phyloP scores from a whole-genome alignment of 2,329 filamentous ascomycete species.

The Biscogniauxia marginata region DNA sequence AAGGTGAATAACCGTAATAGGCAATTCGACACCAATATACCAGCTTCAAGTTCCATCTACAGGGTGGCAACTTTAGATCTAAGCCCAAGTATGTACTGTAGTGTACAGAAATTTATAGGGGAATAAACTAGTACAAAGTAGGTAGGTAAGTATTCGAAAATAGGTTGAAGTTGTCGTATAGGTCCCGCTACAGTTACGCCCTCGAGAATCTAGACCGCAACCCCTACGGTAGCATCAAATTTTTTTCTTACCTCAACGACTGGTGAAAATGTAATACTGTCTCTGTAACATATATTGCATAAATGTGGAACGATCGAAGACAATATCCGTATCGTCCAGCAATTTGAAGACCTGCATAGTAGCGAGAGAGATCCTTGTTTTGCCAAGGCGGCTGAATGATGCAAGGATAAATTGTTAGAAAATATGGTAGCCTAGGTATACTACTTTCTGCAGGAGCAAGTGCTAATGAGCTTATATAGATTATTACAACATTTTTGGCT shows the following conservation, averaged over 20 bases:
- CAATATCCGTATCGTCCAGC: background rate
- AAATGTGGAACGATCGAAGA: background rate
- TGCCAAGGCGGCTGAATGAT: slow-evolving; percentile 31
- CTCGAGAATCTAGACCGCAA: background rate
- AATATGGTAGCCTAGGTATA: slow-evolving; percentile 14
- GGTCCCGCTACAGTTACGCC: background rate
- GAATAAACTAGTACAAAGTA: too few relatives aligned
- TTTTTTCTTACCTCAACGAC: background rate
- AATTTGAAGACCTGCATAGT: too few relatives aligned
- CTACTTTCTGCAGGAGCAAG: slow-evolving; percentile 19
- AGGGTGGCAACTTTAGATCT: too few relatives aligned
- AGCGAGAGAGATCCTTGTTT: slow-evolving; percentile 8
- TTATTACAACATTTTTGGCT: slow-evolving; percentile 16
- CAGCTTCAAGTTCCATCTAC: background rate
- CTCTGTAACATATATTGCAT: background rate
- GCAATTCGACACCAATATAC: background rate
- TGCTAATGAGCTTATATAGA: slow-evolving; percentile 15
- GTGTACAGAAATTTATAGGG: too few relatives aligned
- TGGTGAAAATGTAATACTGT: background rate
- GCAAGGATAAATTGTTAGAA: slow-evolving; percentile 27
- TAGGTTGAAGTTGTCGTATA: background rate
- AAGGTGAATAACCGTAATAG: background rate
- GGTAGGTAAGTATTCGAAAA: background rate
- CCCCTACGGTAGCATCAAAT: background rate
- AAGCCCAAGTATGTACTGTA: too few relatives aligned